These are phyloP conservation scores for Chaetomidium leptoderma DNA, from an alignment of 495 filamentous ascomycete genomes.

Conservation along the genomic window DNA sequence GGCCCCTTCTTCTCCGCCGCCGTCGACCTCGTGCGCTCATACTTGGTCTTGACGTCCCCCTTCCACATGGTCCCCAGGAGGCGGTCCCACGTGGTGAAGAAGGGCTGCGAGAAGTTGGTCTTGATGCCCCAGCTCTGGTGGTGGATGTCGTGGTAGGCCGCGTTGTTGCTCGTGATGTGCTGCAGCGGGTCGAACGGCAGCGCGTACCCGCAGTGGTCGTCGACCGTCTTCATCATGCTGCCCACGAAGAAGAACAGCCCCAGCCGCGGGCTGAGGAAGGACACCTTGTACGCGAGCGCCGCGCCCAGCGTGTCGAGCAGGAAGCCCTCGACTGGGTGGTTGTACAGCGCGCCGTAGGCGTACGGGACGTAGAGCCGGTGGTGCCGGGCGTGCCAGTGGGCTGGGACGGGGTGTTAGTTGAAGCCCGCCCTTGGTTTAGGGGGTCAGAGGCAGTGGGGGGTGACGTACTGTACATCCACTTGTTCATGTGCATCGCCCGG, in stretches of 20 bases:
- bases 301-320: constrained; percentile 86
- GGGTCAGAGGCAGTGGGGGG: neutral
- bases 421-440: neutral
- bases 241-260: constrained; percentile 79
- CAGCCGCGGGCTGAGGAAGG: constrained; percentile 72
- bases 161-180: constrained; percentile 85
- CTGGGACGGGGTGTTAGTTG: constrained; percentile 38
- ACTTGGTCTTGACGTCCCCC: constrained; percentile 49
- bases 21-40: constrained; percentile 37
- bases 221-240: constrained; percentile 90
- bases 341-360: constrained; percentile 95
- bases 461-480: constrained; percentile 91
- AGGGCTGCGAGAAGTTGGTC: constrained; percentile 70
- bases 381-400: constrained; percentile 86
- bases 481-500: constrained; percentile 89
- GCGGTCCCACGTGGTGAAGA: constrained; percentile 82
- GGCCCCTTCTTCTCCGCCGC: constrained; percentile 36
- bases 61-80: constrained; percentile 68
- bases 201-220: constrained; percentile 95
- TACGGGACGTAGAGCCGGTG: constrained; percentile 96
- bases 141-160: constrained; percentile 93
- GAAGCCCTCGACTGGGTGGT: constrained; percentile 90
- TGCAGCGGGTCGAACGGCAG: constrained; percentile 94
- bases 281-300: constrained; percentile 70
- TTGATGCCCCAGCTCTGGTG: constrained; percentile 99